Conservation (phyloP, 2,329 filamentous ascomycete genomes). For the Helotiales sp. region DNA sequence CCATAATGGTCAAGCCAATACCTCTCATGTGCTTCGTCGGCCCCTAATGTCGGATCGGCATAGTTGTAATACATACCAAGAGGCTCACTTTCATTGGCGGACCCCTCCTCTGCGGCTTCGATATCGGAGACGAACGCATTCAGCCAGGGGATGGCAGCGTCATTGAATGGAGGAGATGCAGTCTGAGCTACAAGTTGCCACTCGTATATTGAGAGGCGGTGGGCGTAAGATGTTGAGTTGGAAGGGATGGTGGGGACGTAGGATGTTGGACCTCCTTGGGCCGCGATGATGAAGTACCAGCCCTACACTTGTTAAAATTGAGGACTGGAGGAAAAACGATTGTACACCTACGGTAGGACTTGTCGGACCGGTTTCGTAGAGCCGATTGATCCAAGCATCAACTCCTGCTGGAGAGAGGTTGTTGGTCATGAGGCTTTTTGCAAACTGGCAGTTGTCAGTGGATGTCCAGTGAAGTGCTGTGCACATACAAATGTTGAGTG, state of each 20-base stretch:
- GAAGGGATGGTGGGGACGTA: conserved; percentile 9
- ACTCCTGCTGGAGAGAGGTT: conserved; percentile 8
- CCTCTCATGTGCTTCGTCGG: conserved; percentile 8
- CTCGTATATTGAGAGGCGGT: conserved; percentile 20
- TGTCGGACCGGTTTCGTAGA: background rate
- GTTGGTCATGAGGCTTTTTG: conserved; percentile 9
- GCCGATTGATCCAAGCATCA: conserved; percentile 3
- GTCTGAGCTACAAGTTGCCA: conserved; percentile 20
- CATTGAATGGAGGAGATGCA: background rate
- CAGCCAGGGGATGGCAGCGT: background rate
- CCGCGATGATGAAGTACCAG: conserved; percentile 18
- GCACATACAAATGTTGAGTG: conserved; percentile 6
- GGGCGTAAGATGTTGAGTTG: conserved; percentile 17
- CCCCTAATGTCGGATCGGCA: conserved; percentile 18
- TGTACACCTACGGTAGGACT: background rate
- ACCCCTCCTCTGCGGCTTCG: background rate
- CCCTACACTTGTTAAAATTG: conserved; percentile 5
- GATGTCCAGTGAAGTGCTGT: background rate
- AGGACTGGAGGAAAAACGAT: background rate
- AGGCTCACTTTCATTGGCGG: conserved; percentile 6
- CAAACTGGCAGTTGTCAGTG: conserved; percentile 1
- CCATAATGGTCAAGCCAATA: conserved; percentile 21
- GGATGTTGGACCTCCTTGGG: conserved; percentile 20
- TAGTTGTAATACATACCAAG: conserved; percentile 25
- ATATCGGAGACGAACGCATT: conserved; percentile 1